phyloP scores from a whole-genome alignment of 2,329 filamentous ascomycete genomes.

The Venturia asperata region DNA sequence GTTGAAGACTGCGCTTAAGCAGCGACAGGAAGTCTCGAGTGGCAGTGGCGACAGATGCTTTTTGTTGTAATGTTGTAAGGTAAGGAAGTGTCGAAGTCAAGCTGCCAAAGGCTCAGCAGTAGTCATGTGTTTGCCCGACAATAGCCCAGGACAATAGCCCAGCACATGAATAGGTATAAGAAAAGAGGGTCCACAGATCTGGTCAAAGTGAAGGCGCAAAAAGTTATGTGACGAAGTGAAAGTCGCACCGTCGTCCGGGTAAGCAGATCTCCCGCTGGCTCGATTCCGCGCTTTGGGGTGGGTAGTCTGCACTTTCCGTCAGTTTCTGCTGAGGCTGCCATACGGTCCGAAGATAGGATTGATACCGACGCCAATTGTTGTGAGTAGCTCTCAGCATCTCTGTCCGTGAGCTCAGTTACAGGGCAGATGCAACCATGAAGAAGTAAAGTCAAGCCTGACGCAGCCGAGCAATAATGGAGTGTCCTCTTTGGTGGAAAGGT shows the following conservation, averaged over 20 bases:
- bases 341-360: background rate
- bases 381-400: background rate
- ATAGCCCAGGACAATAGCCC: constrained; percentile 1
- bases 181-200: background rate
- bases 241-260: background rate
- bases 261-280: background rate
- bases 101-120: background rate
- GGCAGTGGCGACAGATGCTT: background rate
- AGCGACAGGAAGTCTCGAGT: background rate
- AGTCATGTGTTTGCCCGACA: background rate
- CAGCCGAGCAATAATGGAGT: background rate
- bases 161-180: background rate
- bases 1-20: background rate
- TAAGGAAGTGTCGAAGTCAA: background rate
- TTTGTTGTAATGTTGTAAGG: background rate
- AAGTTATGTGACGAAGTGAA: background rate
- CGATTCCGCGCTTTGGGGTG: background rate
- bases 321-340: background rate
- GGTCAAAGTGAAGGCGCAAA: constrained; percentile 4
- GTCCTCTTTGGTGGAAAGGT: background rate
- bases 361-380: background rate
- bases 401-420: background rate
- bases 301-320: background rate
- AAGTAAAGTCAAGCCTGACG: background rate
- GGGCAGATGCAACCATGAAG: background rate